Evolutionary conservation across 305 asterid species (phyloP).

Genomic region (Solanum chacoense): DNA sequence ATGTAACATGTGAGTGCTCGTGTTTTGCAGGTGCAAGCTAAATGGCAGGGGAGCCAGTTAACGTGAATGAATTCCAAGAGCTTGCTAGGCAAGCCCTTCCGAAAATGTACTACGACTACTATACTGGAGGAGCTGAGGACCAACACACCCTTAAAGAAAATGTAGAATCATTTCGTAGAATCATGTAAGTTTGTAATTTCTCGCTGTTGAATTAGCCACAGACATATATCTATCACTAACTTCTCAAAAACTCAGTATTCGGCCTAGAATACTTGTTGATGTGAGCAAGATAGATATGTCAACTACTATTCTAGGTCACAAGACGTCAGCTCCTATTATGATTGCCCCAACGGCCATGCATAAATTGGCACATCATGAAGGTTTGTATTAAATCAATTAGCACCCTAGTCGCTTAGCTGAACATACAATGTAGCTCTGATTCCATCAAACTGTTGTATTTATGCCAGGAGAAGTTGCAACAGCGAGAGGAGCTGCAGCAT

Average conservation of each 20-base stretch:
- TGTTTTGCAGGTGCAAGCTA: conserved; percentile 4
- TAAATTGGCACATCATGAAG: conserved; percentile 55
- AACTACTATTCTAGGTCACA: conserved; percentile 42
- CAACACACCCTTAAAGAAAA: conserved; percentile 53
- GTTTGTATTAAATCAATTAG: conserved; percentile 11
- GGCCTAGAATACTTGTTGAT: conserved; percentile 49
- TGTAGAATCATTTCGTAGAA: conserved; percentile 38
- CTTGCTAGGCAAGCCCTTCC: conserved; percentile 53
- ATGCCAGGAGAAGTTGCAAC: conserved; percentile 62
- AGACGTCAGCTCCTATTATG: conserved; percentile 47
- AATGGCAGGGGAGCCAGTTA: conserved; percentile 40
- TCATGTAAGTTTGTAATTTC: conserved; percentile 21
- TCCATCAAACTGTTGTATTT: background rate
- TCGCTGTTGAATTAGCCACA: background rate
- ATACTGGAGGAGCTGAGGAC: conserved; percentile 64
- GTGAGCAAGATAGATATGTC: conserved; percentile 46
- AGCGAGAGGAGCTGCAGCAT: conserved; percentile 53
- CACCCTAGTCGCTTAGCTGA: background rate
- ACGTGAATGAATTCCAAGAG: conserved; percentile 41
- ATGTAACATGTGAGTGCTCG: background rate
- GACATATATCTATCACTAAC: background rate
- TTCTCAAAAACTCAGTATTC: conserved; percentile 25
- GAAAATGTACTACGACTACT: conserved; percentile 57
- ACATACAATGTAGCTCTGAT: background rate
- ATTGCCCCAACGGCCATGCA: conserved; percentile 58